These are phyloP conservation scores for Aureobasidium sp. DNA, from an alignment of 2,329 filamentous ascomycete species.

Conservation along the genomic window DNA sequence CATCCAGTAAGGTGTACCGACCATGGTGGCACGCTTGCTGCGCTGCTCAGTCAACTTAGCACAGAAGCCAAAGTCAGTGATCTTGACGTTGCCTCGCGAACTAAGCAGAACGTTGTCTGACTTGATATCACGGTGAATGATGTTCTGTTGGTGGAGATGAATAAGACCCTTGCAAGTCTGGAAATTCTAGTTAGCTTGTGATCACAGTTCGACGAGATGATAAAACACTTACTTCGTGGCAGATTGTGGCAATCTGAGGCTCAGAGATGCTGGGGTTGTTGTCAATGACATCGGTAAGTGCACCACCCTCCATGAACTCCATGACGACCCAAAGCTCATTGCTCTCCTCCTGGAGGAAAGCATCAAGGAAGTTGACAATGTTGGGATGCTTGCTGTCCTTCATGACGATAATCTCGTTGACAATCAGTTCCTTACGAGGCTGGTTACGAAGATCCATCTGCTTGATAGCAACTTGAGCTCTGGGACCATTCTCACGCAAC, in stretches of 20 bases:
- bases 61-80: slow-evolving; percentile 98
- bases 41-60: slow-evolving; percentile 96
- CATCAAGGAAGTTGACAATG: slow-evolving; percentile 98
- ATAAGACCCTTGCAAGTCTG: slow-evolving; percentile 93
- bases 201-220: not conserved
- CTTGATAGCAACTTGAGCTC: slow-evolving; percentile 94
- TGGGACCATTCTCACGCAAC: slow-evolving; percentile 67
- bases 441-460: slow-evolving; percentile 99
- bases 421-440: slow-evolving; percentile 93
- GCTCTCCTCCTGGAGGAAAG: slow-evolving; percentile 90
- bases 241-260: slow-evolving; percentile 96
- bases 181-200: slow-evolving; percentile 21
- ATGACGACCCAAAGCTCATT: slow-evolving; percentile 98
- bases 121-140: slow-evolving; percentile 99
- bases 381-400: slow-evolving; percentile 97
- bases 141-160: slow-evolving; percentile 90
- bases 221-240: slow-evolving; percentile 65
- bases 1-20: slow-evolving; percentile 99
- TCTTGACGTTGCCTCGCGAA: slow-evolving; percentile 86
- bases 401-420: slow-evolving; percentile 99
- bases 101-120: slow-evolving; percentile 96
- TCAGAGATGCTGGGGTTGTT: slow-evolving; percentile 92
- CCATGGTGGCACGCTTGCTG: slow-evolving; percentile 97
- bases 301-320: slow-evolving; percentile 99
- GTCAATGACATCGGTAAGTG: slow-evolving; percentile 96